phyloP scores from a whole-genome alignment of 2,329 filamentous ascomycete genomes.

The Penicillium occitanis region DNA sequence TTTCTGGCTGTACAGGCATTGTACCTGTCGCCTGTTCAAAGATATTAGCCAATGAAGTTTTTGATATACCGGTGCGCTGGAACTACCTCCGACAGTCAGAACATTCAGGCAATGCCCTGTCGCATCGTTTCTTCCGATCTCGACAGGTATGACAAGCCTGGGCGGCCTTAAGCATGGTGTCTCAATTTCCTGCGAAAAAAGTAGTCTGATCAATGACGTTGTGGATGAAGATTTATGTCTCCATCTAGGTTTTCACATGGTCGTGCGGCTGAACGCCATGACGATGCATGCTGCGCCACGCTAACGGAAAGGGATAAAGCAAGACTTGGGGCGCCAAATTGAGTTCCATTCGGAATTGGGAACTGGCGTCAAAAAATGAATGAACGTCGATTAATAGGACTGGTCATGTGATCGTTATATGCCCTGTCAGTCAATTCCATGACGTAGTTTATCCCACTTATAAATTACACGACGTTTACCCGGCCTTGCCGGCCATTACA shows the following conservation, averaged over 20 bases:
- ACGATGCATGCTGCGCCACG: not conserved
- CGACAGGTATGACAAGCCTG: constrained; percentile 14
- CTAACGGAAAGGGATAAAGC: not conserved
- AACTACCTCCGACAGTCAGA: constrained; percentile 14
- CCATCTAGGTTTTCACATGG: not conserved
- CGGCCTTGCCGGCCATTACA: not conserved
- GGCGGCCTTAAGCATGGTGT: constrained; percentile 5
- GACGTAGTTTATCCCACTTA: not conserved
- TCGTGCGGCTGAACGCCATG: not conserved
- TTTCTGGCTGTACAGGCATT: constrained; percentile 10
- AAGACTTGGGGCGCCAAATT: not conserved
- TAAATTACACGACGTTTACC: not conserved
- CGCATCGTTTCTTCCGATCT: constrained; percentile 14
- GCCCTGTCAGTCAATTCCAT: not conserved
- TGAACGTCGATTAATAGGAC: not conserved
- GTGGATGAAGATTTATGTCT: not conserved
- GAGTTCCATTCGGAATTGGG: not conserved
- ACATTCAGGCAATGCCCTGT: constrained; percentile 9
- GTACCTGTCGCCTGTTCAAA: constrained; percentile 1
- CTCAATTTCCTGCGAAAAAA: not conserved
- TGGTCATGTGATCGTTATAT: not conserved
- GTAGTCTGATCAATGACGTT: not conserved
- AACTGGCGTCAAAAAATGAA: not conserved
- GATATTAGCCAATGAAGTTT: not conserved
- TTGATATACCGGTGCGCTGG: not conserved